A percentile compares a stretch with the other conserved stretches of the same genome.
Evolutionary conservation across 495 filamentous ascomycete genomes (phyloP).

Genomic region (Glutinoglossum americanum): DNA sequence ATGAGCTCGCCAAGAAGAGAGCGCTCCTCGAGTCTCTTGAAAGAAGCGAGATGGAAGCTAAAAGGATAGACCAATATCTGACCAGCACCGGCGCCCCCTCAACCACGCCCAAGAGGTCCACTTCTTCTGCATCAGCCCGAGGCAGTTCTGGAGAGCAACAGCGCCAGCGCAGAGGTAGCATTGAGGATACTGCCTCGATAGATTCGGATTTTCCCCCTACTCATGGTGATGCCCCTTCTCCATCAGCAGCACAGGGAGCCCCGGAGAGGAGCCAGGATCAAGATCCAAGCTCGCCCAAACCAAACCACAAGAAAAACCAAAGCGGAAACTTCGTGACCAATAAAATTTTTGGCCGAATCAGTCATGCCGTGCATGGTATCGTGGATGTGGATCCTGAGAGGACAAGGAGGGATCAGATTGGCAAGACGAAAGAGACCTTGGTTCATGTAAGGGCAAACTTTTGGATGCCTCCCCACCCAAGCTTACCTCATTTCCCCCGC

Average conservation of each 20-base stretch:
- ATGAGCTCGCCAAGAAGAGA: constrained; percentile 69
- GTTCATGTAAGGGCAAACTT: constrained; percentile 26
- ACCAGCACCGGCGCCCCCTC: constrained; percentile 37
- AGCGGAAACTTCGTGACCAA: constrained; percentile 71
- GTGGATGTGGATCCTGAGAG: constrained; percentile 89
- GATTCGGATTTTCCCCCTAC: constrained; percentile 90
- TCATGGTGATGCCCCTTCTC: constrained; percentile 46
- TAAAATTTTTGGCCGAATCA: constrained; percentile 87
- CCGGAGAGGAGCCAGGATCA: constrained; percentile 17
- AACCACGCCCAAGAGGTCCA: constrained; percentile 16
- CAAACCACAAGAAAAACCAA: constrained; percentile 41
- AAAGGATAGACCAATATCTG: constrained; percentile 80
- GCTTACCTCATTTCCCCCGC: too few relatives aligned
- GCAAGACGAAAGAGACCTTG: constrained; percentile 68
- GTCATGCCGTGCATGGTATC: constrained; percentile 85
- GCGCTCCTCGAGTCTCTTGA: constrained; percentile 62
- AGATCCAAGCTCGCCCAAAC: not conserved
- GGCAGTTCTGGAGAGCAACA: constrained; percentile 21
- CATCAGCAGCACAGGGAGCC: constrained; percentile 28
- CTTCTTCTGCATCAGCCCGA: constrained; percentile 34
- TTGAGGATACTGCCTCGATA: constrained; percentile 56
- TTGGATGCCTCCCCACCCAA: too few relatives aligned
- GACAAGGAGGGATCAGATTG: constrained; percentile 78
- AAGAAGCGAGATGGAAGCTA: constrained; percentile 72
- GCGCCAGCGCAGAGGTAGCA: constrained; percentile 20